Evolutionary conservation across 2,329 filamentous ascomycete genomes (phyloP).

Genomic region (Colletotrichum chlorophyti): DNA sequence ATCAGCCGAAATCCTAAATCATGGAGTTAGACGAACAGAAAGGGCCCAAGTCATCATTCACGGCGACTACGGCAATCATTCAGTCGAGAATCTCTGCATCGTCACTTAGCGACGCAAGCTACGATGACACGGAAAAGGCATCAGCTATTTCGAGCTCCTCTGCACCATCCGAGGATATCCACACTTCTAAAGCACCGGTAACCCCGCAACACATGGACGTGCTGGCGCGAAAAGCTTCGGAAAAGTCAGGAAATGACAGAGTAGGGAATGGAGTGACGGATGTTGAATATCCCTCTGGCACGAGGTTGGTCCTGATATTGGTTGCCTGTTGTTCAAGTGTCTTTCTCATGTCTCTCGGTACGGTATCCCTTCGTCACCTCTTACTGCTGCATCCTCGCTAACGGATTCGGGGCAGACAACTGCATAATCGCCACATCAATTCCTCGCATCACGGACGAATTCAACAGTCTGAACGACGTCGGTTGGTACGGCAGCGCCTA

Average conservation of each 20-base stretch:
- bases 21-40: slow-evolving; percentile 14
- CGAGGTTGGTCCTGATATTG: slow-evolving; percentile 42
- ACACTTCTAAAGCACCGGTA: neutral
- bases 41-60: neutral
- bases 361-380: neutral
- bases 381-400: neutral
- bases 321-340: slow-evolving; percentile 46
- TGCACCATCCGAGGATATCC: slow-evolving; percentile 2
- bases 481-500: slow-evolving; percentile 57
- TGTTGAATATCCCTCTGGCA: slow-evolving; percentile 11
- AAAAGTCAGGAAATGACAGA: neutral
- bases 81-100: slow-evolving; percentile 1
- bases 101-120: slow-evolving; percentile 8
- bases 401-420: slow-evolving; percentile 36
- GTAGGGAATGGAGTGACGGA: neutral
- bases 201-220: neutral
- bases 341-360: slow-evolving; percentile 49
- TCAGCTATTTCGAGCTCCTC: slow-evolving; percentile 1
- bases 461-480: slow-evolving; percentile 52
- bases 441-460: slow-evolving; percentile 49
- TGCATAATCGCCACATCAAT: slow-evolving; percentile 53
- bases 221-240: neutral
- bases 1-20: neutral
- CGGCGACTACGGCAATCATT: neutral
- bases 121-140: slow-evolving; percentile 20